Evolutionary conservation across 306 rosid species (phyloP).

Genomic region (Hippophae rhamnoides): DNA sequence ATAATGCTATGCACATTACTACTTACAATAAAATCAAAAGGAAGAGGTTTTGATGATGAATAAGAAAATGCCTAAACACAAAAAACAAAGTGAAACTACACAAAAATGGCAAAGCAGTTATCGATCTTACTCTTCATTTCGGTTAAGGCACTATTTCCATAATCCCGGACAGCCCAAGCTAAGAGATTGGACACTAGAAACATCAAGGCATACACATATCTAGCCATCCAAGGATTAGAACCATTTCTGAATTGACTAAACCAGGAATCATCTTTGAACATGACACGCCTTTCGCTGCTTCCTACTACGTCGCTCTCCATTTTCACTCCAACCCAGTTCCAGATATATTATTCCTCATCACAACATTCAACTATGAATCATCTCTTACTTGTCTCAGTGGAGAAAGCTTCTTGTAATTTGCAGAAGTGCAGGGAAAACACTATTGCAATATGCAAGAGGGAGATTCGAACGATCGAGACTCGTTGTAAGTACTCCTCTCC

Average conservation of each 20-base stretch:
- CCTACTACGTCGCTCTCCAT: slow-evolving; percentile 39
- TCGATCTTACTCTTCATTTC: slow-evolving; percentile 50
- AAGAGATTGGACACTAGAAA: slow-evolving; percentile 58
- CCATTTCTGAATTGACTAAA: slow-evolving; percentile 57
- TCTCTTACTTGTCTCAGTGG: too few species aligned
- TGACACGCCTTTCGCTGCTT: slow-evolving; percentile 12
- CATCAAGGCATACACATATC: slow-evolving; percentile 78
- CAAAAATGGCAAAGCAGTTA: not conserved
- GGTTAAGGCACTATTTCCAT: slow-evolving; percentile 39
- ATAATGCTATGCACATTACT: too few species aligned
- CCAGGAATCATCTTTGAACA: slow-evolving; percentile 42
- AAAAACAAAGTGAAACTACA: too few species aligned
- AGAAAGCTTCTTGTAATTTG: too few species aligned
- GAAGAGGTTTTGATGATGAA: too few species aligned
- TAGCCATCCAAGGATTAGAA: slow-evolving; percentile 91
- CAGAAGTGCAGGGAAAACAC: too few species aligned
- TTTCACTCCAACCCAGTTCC: slow-evolving; percentile 3
- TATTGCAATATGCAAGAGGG: too few species aligned
- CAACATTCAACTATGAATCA: not conserved
- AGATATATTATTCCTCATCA: slow-evolving; percentile 14
- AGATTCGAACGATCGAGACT: too few species aligned
- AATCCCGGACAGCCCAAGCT: slow-evolving; percentile 95
- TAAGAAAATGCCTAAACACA: too few species aligned
- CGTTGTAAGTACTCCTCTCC: too few species aligned
- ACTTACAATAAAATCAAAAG: too few species aligned